Base-by-base conservation (phyloP, 2,329 filamentous ascomycete species). In the Pseudogymnoascus sp. region DNA sequence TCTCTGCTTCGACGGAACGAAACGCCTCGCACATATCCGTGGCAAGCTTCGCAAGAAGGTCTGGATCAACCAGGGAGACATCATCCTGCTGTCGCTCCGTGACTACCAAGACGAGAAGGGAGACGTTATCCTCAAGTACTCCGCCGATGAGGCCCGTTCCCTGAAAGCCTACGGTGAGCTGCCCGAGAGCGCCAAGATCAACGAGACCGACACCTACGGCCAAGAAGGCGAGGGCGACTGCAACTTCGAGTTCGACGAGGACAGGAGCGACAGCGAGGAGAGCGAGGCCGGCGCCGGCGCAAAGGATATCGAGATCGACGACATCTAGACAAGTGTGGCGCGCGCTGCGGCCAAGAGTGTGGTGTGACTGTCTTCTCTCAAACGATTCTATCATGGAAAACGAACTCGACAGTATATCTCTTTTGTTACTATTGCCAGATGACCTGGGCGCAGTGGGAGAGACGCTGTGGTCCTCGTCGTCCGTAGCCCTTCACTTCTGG, bases 41-140 rank as follows among this genome's bases (percentile, higher is more conserved):
- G 93, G 93, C 80, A 97, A 99, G 81, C 90, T 99, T 73, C 88
- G 95, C 74, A 99, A 99, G 86, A 99, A 99, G 86, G 95, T 97
- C 78, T 97, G 92, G 92, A 97, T 97, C 84, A 97, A 96, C 84
- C 92, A 96, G 81, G 92, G 92, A 75, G 91, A 96, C 77, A 96
- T 96, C 76, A 93, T 93, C 76, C 85, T 93, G 54, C 82, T 93
- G 66, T 93, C 89, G 37, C 87, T 96, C 66, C 90, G 91, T 71
- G 92, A 96, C 77, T 96, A 96, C 80, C 91, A 96, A 77, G 91
- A 95, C 78, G 89, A 93, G 80, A 96, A 96, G 81, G 91, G 90
- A 71, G 91, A 95, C 74, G 90, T 96, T 60, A 93, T 95, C 75
- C 86, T 96, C 76, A 97, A 97, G 83, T 96, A 97, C 85, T 90